These are phyloP conservation scores for Scheffersomyces spartinae DNA, from an alignment of 805 yeast genomes.

Conservation along the genomic window DNA sequence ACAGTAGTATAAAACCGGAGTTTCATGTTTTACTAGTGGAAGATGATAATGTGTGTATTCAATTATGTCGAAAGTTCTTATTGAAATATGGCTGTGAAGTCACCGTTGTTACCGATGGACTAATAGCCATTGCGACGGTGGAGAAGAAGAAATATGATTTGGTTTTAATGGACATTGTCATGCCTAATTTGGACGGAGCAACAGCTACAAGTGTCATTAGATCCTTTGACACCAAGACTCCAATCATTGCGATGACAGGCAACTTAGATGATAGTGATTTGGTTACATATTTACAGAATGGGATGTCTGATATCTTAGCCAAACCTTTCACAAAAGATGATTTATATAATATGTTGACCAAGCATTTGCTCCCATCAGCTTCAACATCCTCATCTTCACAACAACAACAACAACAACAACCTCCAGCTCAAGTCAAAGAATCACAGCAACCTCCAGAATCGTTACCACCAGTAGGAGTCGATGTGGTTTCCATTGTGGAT, in stretches of 20 bases:
- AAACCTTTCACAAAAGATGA: slow-evolving; percentile 91
- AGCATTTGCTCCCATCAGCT: too few relatives aligned
- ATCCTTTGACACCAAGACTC: slow-evolving; percentile 72
- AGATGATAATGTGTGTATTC: slow-evolving; percentile 75
- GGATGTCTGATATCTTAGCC: slow-evolving; percentile 86
- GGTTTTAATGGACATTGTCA: slow-evolving; percentile 78
- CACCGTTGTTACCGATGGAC: slow-evolving; percentile 86
- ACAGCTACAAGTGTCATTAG: slow-evolving; percentile 86
- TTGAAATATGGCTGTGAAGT: slow-evolving; percentile 86
- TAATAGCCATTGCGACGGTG: slow-evolving; percentile 71
- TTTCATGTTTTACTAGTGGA: slow-evolving; percentile 70
- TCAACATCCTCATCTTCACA: too few relatives aligned
- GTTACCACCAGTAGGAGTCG: too few relatives aligned
- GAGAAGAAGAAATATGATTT: slow-evolving; percentile 64
- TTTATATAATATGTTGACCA: slow-evolving; percentile 63
- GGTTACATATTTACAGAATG: slow-evolving; percentile 70
- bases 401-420: too few relatives aligned
- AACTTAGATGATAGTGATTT: slow-evolving; percentile 76
- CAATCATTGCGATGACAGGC: slow-evolving; percentile 92
- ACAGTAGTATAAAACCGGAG: slow-evolving; percentile 21
- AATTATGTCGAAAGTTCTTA: slow-evolving; percentile 70
- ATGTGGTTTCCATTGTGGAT: too few relatives aligned
- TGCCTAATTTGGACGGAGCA: slow-evolving; percentile 84
- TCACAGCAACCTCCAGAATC: too few relatives aligned
- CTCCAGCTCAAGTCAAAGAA: too few relatives aligned